Percentiles rank a stretch among this genome's conserved stretches.
phyloP scores from a whole-genome alignment of 2,329 filamentous ascomycete species.

The Mycogone perniciosa region DNA sequence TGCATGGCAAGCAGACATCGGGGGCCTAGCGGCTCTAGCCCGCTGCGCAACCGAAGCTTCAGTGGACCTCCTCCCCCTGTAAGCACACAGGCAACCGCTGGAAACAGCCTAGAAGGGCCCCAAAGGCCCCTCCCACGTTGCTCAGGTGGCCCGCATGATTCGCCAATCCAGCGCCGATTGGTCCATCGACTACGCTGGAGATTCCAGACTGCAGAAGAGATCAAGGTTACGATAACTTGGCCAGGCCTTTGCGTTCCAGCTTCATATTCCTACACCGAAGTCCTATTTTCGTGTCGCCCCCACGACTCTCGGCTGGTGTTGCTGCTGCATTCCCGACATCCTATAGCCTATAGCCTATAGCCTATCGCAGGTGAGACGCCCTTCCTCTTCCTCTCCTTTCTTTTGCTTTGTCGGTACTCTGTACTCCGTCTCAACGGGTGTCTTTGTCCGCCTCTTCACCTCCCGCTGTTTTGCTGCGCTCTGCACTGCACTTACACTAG shows the following conservation, averaged over 20 bases:
- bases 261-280: neutral
- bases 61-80: constrained; percentile 12
- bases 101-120: constrained; percentile 2
- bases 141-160: constrained; percentile 17
- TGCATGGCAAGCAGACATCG: neutral
- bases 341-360: neutral
- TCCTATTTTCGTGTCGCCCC: neutral
- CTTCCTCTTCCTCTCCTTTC: neutral
- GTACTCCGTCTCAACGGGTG: neutral
- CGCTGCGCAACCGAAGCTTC: constrained; percentile 3
- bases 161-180: constrained; percentile 16
- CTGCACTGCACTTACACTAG: neutral
- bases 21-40: neutral
- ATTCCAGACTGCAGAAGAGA: constrained; percentile 1
- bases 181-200: neutral
- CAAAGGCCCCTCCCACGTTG: constrained; percentile 19
- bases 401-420: neutral
- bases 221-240: neutral
- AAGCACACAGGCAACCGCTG: constrained; percentile 5
- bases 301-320: neutral
- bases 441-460: neutral
- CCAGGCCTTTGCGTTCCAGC: constrained; percentile 2
- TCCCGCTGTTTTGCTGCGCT: neutral
- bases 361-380: neutral
- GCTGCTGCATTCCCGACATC: neutral